Conservation (phyloP, 2,329 filamentous ascomycete genomes). For the Sclerotinia spermophila region DNA sequence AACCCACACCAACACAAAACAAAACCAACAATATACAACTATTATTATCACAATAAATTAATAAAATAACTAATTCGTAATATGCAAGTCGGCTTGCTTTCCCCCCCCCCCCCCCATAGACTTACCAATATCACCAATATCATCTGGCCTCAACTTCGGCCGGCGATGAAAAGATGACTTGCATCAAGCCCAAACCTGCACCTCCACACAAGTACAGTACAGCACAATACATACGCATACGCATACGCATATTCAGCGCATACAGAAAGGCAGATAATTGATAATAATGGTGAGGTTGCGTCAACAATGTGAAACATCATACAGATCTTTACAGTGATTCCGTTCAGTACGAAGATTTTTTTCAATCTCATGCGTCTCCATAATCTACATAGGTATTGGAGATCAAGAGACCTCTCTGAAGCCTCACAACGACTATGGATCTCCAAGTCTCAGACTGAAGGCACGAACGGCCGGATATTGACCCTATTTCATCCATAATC, state of each 20-base stretch:
- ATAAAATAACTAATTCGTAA: too few relatives aligned
- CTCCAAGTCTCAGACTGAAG: conserved; percentile 10
- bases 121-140: neutral
- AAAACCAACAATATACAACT: too few relatives aligned
- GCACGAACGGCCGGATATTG: conserved; percentile 28
- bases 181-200: conserved; percentile 17
- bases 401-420: conserved; percentile 16
- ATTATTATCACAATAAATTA: too few relatives aligned
- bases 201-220: conserved; percentile 6
- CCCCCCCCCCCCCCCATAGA: too few relatives aligned
- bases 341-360: conserved; percentile 1
- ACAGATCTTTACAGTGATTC: neutral
- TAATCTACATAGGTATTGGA: conserved; percentile 8
- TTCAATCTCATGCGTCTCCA: conserved; percentile 13
- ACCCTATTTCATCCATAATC: conserved; percentile 23
- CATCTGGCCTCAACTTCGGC: conserved; percentile 14
- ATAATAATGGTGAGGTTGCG: conserved; percentile 4
- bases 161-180: conserved; percentile 19
- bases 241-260: conserved; percentile 20
- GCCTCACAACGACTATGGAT: conserved; percentile 9
- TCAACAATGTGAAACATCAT: conserved; percentile 17
- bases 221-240: conserved; percentile 17
- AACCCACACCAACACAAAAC: too few relatives aligned
- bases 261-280: conserved; percentile 13
- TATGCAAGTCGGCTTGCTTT: too few relatives aligned